A percentile compares a stretch with the other conserved stretches of the same genome.
These are phyloP conservation scores for Ganoderma multipileum DNA, from an alignment of 1,284 basidiomycete species.

Conservation along the genomic window DNA sequence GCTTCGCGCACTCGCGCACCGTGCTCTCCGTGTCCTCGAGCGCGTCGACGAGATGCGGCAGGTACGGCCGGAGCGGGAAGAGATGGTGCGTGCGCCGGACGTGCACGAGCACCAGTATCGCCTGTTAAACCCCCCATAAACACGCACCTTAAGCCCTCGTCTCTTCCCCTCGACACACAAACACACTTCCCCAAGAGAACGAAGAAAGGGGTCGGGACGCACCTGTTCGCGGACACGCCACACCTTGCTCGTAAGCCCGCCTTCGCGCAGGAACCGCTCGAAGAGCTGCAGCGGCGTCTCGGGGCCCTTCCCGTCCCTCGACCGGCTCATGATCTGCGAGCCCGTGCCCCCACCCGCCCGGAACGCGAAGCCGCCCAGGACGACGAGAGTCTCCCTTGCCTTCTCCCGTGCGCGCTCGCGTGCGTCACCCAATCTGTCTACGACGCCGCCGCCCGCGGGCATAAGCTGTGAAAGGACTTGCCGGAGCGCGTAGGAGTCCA, in stretches of 20 bases:
- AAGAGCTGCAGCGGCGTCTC: constrained; percentile 81
- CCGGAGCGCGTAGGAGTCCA: constrained; percentile 67
- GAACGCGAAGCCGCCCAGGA: constrained; percentile 76
- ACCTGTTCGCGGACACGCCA: constrained; percentile 88
- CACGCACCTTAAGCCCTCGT: constrained; percentile 13
- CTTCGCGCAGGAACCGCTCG: constrained; percentile 78
- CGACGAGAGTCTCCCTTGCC: constrained; percentile 77
- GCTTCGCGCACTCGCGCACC: constrained; percentile 87
- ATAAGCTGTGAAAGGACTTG: constrained; percentile 72
- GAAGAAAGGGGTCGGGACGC: constrained; percentile 35
- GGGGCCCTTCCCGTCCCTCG: constrained; percentile 71
- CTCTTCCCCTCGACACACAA: not conserved
- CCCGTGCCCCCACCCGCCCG: constrained; percentile 50
- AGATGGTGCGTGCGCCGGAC: constrained; percentile 70
- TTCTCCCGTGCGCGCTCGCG: constrained; percentile 76
- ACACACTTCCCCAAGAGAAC: not conserved
- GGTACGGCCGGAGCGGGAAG: constrained; percentile 87
- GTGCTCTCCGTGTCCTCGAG: constrained; percentile 91
- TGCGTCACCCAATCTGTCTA: constrained; percentile 85
- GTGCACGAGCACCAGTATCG: constrained; percentile 69
- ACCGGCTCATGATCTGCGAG: constrained; percentile 47
- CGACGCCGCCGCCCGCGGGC: constrained; percentile 68
- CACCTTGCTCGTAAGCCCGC: constrained; percentile 77
- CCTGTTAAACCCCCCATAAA: constrained; percentile 45
- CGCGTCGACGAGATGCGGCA: constrained; percentile 81